Conservation (phyloP, 2,329 filamentous ascomycete species). For the Arthrobotrys musiformis region DNA sequence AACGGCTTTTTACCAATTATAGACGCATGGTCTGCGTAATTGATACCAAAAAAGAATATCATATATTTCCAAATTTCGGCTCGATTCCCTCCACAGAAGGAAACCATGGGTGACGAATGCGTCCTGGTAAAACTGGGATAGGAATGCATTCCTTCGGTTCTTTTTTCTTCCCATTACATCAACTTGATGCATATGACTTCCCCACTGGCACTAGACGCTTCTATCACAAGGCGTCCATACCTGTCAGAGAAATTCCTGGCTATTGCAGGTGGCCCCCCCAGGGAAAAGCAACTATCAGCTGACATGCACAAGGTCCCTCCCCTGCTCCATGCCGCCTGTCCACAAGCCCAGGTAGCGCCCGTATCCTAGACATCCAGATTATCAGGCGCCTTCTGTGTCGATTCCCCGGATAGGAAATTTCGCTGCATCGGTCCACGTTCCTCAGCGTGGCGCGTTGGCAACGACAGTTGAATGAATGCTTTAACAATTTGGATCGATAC, state of each 20-base stretch:
- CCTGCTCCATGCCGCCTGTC: constrained; percentile 33
- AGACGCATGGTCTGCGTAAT: constrained; percentile 42
- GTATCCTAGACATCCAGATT: constrained; percentile 36
- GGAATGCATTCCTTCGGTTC: constrained; percentile 46
- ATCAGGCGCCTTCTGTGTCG: constrained; percentile 50
- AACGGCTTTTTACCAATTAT: constrained; percentile 43
- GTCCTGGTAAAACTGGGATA: constrained; percentile 51
- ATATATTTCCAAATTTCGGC: constrained; percentile 50
- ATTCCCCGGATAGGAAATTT: constrained; percentile 55
- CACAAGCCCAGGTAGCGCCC: constrained; percentile 56
- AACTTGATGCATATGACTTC: constrained; percentile 32
- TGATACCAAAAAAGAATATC: constrained; percentile 49
- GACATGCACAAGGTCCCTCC: constrained; percentile 42
- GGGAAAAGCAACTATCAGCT: constrained; percentile 56
- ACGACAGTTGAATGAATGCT: constrained; percentile 50
- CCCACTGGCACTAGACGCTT: constrained; percentile 39
- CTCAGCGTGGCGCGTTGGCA: constrained; percentile 54
- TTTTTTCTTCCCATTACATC: constrained; percentile 33
- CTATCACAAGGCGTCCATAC: constrained; percentile 50
- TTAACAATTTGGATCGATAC: constrained; percentile 38
- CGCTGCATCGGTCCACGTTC: constrained; percentile 55
- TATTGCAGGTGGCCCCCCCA: constrained; percentile 4
- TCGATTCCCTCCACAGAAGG: constrained; percentile 52
- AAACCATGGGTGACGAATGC: constrained; percentile 50
- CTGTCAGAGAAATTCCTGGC: constrained; percentile 52